Evolutionary conservation across 2,329 filamentous ascomycete genomes (phyloP).

Genomic region (Triangularia verruculosa): DNA sequence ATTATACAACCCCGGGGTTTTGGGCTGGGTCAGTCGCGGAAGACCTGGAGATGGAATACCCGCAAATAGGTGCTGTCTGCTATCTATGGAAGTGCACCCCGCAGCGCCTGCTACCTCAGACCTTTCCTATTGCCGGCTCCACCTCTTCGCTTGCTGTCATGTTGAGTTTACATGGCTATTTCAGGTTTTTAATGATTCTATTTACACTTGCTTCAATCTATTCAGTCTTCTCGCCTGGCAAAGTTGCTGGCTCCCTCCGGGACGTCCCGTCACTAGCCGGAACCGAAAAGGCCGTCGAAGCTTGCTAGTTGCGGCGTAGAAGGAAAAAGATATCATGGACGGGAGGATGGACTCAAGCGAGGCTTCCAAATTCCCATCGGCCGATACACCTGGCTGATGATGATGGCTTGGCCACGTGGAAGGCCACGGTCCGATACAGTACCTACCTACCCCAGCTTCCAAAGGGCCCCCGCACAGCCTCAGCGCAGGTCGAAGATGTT

Average conservation of each 20-base stretch:
- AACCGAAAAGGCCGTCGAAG: neutral
- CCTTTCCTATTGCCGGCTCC: neutral
- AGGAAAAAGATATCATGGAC: neutral
- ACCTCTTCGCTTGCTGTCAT: neutral
- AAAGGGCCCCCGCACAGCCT: slow-evolving; percentile 6
- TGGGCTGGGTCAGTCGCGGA: neutral
- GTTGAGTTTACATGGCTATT: neutral
- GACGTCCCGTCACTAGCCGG: neutral
- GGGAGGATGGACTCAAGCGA: neutral
- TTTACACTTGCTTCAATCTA: neutral
- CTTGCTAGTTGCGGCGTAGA: neutral
- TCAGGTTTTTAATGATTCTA: neutral
- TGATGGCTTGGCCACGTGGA: slow-evolving; percentile 1
- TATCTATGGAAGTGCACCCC: neutral
- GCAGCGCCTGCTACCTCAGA: neutral
- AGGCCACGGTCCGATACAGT: slow-evolving; percentile 6
- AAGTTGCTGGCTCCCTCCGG: neutral
- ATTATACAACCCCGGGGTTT: neutral
- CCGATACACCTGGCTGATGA: neutral
- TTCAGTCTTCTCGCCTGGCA: neutral
- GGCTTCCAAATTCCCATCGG: neutral
- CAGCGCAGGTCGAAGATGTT: neutral
- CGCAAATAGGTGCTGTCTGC: neutral
- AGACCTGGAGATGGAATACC: neutral
- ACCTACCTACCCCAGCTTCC: neutral